Evolutionary conservation across 768 basidiomycete genomes (phyloP), one percentile per base, ranked within the genome.

Genomic region (Amanita subjunquillea): DNA sequence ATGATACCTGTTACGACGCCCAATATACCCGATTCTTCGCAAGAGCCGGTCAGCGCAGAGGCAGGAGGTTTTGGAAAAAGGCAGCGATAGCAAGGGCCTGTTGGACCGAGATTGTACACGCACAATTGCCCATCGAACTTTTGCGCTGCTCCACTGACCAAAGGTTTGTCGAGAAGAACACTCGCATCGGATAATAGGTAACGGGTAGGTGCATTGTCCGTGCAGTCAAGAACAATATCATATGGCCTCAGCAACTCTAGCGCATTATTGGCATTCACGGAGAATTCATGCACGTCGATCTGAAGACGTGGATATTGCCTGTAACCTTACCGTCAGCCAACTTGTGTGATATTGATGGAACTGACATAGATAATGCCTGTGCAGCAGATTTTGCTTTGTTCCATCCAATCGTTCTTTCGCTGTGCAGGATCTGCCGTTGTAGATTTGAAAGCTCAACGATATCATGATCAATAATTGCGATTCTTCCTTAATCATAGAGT

Each of bases 91-190:
- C 96, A 99, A 0, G 93, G 94, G 1, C 91, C 85, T 27, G 77
- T 68, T 17, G 69, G 65, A 5, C 76, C 80, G 3, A 83, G 67
- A 61, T 91, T 89, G 64, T 89, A 92, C 12, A 78, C 71, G 60
- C 80, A 85, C 4, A 92, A 73, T 63, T 91, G 90, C 0, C 90
- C 90, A 55, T 91, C 88, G 58, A 77, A 85, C 59, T 79, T 79
- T 62, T 90, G 90, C 0, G 96, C 96, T 1, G 94, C 96, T 6
- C 95, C 95, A 53, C 88, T 91, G 36, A 98, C 85, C 37, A 98
- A 82, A 12, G 91, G 87, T 44, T 83, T 88, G n/a, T 71, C 68
- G 2, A 93, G 76, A 1, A 69, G 70, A 37, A 92, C 87, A 13
- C 87, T 81, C 0, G 81, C 79, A 64, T 98, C 94, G 23, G 91